phyloP scores from a whole-genome alignment of 1,284 basidiomycete genomes.

The Irpex lacteus region DNA sequence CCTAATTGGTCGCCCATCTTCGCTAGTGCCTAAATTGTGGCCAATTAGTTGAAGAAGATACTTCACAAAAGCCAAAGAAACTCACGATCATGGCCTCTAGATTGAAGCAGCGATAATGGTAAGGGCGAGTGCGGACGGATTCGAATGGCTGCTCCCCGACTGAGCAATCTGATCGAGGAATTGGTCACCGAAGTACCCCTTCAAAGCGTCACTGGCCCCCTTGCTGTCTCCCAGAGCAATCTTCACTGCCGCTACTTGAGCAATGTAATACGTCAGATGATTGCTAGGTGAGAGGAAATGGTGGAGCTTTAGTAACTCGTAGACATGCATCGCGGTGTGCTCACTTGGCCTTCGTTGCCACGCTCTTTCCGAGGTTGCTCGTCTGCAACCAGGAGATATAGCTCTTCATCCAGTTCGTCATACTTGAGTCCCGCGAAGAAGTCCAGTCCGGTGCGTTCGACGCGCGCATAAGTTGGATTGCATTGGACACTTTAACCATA shows the following conservation, averaged over 20 bases:
- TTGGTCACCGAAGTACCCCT: constrained; percentile 42
- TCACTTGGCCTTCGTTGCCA: constrained; percentile 52
- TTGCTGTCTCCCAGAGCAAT: constrained; percentile 35
- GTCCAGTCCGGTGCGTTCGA: constrained; percentile 56
- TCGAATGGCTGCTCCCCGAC: constrained; percentile 41
- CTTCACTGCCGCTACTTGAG: constrained; percentile 37
- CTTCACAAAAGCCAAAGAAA: constrained; percentile 16
- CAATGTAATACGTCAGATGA: constrained; percentile 53
- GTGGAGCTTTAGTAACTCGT: too few species aligned
- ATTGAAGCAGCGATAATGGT: constrained; percentile 52
- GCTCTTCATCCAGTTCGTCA: constrained; percentile 47
- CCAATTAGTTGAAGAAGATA: background rate
- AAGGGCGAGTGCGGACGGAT: constrained; percentile 21
- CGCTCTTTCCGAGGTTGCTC: constrained; percentile 46
- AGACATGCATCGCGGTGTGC: constrained; percentile 11
- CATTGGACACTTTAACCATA: constrained; percentile 60
- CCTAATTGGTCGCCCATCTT: constrained; percentile 55
- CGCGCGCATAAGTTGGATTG: constrained; percentile 52
- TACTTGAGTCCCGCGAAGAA: constrained; percentile 43
- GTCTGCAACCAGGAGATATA: constrained; percentile 59
- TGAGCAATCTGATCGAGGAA: constrained; percentile 53
- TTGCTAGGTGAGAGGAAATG: constrained; percentile 40
- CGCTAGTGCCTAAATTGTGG: constrained; percentile 40
- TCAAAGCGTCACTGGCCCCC: constrained; percentile 38
- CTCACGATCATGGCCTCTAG: constrained; percentile 64